A percentile compares a stretch with the other conserved stretches of the same genome.
Conservation (phyloP, 192 early-diverging fungal species). For the Gryganskiella cystojenkinii region DNA sequence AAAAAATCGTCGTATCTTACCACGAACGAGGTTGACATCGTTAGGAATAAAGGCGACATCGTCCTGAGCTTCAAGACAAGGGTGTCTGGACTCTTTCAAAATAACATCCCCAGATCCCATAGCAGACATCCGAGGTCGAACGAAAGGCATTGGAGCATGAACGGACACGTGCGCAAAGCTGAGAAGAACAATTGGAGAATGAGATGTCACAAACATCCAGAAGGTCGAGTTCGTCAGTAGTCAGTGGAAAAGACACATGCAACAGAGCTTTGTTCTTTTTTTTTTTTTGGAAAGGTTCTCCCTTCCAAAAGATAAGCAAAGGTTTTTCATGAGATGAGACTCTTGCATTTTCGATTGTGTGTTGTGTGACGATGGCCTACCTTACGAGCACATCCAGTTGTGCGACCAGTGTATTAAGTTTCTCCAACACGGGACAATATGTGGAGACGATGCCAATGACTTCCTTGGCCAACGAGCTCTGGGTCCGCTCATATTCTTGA, state of each 20-base stretch:
- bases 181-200: constrained; percentile 12
- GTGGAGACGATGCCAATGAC: constrained; percentile 88
- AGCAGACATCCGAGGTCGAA: constrained; percentile 76
- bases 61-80: constrained; percentile 94
- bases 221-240: too few relatives aligned
- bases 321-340: constrained; percentile 3
- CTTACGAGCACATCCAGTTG: constrained; percentile 90
- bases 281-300: too few relatives aligned
- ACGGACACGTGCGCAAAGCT: constrained; percentile 89
- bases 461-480: constrained; percentile 83
- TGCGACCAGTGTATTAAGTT: constrained; percentile 78
- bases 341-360: background rate
- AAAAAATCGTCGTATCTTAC: too few relatives aligned
- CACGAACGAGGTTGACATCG: constrained; percentile 80
- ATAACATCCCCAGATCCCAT: constrained; percentile 74
- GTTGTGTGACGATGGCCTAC: constrained; percentile 49
- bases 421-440: constrained; percentile 86
- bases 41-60: constrained; percentile 95
- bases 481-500: constrained; percentile 73
- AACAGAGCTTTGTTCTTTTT: too few relatives aligned
- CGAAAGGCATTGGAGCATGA: constrained; percentile 85
- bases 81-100: constrained; percentile 84
- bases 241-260: too few relatives aligned
- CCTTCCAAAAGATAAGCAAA: background rate
- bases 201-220: too few relatives aligned